Conservation (phyloP, 768 basidiomycete genomes). For the Mycena maculata region DNA sequence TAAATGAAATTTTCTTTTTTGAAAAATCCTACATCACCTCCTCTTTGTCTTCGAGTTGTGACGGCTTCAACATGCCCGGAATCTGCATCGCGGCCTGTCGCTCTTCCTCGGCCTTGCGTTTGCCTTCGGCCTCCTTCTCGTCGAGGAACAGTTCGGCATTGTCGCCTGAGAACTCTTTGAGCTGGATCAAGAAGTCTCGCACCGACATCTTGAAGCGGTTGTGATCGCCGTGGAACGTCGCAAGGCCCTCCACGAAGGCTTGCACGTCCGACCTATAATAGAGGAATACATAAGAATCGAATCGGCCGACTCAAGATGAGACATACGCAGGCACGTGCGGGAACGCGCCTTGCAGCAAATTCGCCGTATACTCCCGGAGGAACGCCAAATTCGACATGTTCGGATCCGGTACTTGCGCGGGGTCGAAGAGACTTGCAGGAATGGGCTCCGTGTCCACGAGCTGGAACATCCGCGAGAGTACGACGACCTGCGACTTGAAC, state of each 20-base stretch:
- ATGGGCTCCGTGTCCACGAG: constrained; percentile 86
- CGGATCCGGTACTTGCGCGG: constrained; percentile 74
- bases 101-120: constrained; percentile 83
- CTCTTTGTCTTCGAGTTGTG: constrained; percentile 93
- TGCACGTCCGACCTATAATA: constrained; percentile 52
- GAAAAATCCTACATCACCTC: constrained; percentile 74
- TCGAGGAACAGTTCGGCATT: constrained; percentile 93
- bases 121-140: constrained; percentile 90
- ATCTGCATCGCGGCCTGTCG: constrained; percentile 91
- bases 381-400: constrained; percentile 81
- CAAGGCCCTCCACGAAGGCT: constrained; percentile 72
- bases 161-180: constrained; percentile 95
- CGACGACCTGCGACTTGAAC: constrained; percentile 92
- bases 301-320: neutral
- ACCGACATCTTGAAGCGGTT: constrained; percentile 94
- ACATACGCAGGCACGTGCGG: constrained; percentile 88
- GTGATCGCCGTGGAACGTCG: constrained; percentile 80
- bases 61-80: constrained; percentile 96
- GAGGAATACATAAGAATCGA: neutral
- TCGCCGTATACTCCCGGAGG: constrained; percentile 87
- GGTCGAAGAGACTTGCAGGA: constrained; percentile 86
- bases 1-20: no score
- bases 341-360: constrained; percentile 91
- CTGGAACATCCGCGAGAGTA: constrained; percentile 93
- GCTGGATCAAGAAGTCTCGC: constrained; percentile 96